Conservation (phyloP, 2,329 filamentous ascomycete species). For the Verticillium dahliae region DNA sequence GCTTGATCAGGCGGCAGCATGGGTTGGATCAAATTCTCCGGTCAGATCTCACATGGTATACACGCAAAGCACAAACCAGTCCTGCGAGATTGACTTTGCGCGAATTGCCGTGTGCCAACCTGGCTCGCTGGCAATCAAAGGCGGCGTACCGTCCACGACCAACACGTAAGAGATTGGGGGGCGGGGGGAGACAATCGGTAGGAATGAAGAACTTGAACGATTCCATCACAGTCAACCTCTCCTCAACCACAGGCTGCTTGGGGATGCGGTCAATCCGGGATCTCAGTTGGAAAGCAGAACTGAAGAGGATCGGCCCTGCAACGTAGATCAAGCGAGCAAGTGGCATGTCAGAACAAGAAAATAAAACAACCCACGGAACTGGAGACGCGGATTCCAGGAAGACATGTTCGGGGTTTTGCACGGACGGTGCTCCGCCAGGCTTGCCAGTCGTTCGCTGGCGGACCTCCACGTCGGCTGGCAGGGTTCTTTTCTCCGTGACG, state of each 20-base stretch:
- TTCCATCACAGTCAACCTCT: no score
- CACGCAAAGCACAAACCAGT: background rate
- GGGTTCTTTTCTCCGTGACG: background rate
- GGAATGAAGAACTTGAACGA: no score
- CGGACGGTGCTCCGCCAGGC: background rate
- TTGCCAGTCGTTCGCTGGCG: background rate
- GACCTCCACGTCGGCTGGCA: background rate
- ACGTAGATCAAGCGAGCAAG: no score
- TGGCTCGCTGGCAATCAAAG: background rate
- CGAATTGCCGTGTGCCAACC: background rate
- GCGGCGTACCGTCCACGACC: background rate
- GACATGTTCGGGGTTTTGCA: background rate
- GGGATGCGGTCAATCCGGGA: no score
- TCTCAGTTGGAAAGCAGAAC: no score
- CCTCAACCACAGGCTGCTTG: no score
- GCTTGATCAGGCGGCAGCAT: background rate
- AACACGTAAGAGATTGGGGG: background rate
- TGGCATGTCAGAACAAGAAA: background rate
- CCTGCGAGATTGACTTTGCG: background rate
- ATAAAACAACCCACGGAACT: no score
- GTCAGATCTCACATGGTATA: background rate
- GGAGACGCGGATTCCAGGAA: background rate
- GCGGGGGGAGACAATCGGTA: no score
- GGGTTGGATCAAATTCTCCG: background rate
- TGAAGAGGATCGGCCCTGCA: no score